Conservation (phyloP, 2,329 filamentous ascomycete genomes). For the Colletotrichum trifolii region DNA sequence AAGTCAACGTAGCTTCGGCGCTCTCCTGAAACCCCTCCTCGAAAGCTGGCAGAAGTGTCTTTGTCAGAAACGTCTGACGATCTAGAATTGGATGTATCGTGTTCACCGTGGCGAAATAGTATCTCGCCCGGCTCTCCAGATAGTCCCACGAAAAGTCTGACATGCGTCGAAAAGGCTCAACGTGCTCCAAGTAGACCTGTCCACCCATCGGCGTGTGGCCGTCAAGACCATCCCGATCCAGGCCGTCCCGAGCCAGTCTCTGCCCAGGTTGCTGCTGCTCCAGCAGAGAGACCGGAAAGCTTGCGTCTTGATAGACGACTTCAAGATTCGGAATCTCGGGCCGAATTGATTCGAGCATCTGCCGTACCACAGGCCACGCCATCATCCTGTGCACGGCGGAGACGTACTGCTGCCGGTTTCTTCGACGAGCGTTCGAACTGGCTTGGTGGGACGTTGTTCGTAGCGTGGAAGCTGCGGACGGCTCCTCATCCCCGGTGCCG, state of each 20-base stretch:
- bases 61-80: conserved; percentile 62
- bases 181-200: conserved; percentile 2
- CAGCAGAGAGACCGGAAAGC: conserved; percentile 23
- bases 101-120: conserved; percentile 71
- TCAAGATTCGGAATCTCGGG: conserved; percentile 26
- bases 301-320: conserved; percentile 14
- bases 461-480: conserved; percentile 37
- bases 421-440: conserved; percentile 1
- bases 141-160: conserved; percentile 44
- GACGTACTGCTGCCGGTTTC: conserved; percentile 20
- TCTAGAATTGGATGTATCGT: conserved; percentile 69
- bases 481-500: conserved; percentile 10
- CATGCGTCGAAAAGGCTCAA: too few relatives aligned
- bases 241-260: background rate
- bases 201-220: too few relatives aligned
- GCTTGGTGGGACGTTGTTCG: conserved; percentile 16
- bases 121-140: conserved; percentile 61
- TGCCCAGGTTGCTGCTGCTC: conserved; percentile 21
- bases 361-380: conserved; percentile 34
- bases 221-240: too few relatives aligned
- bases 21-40: conserved; percentile 62
- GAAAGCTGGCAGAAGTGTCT: conserved; percentile 57
- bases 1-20: conserved; percentile 61
- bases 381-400: conserved; percentile 33
- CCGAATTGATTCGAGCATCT: conserved; percentile 24